A percentile compares a stretch with the other conserved stretches of the same genome.
phyloP scores from a whole-genome alignment of 345 rosid genomes.

The Turritis glabra region DNA sequence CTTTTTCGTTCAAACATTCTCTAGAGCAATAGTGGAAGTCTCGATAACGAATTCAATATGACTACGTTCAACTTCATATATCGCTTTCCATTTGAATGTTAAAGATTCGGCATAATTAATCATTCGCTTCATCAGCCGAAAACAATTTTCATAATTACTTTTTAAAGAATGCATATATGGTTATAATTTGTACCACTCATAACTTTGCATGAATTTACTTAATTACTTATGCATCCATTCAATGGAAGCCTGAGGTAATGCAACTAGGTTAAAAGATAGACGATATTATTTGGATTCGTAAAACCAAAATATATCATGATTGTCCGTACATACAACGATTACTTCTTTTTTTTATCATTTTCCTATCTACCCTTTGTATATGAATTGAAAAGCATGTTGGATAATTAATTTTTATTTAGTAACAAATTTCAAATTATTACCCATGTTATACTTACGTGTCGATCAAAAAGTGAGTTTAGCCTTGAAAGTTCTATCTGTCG shows the following conservation, averaged over 20 bases:
- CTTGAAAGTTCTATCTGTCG: not conserved
- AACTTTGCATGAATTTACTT: not conserved
- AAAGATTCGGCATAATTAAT: conserved; percentile 13
- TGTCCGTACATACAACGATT: not conserved
- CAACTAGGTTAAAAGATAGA: not conserved
- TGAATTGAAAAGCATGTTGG: too few species aligned
- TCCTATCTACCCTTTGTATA: too few species aligned
- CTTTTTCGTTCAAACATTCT: conserved; percentile 24
- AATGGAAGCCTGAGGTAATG: not conserved
- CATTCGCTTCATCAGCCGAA: conserved; percentile 5
- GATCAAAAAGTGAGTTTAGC: not conserved
- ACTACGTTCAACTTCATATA: conserved; percentile 19
- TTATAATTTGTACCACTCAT: conserved; percentile 8
- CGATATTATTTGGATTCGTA: not conserved
- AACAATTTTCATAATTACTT: conserved; percentile 4
- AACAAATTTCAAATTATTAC: not conserved
- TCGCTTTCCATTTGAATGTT: conserved; percentile 17
- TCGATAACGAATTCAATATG: conserved; percentile 22
- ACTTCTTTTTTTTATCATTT: too few species aligned
- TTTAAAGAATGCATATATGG: not conserved
- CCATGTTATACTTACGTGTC: not conserved
- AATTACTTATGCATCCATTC: not conserved
- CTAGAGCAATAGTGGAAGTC: not conserved
- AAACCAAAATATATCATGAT: not conserved
- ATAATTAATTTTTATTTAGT: too few species aligned